Evolutionary conservation across 306 rosid genomes (phyloP), one percentile per base, ranked within the genome.

Genomic region (Prinsepia uniflora): DNA sequence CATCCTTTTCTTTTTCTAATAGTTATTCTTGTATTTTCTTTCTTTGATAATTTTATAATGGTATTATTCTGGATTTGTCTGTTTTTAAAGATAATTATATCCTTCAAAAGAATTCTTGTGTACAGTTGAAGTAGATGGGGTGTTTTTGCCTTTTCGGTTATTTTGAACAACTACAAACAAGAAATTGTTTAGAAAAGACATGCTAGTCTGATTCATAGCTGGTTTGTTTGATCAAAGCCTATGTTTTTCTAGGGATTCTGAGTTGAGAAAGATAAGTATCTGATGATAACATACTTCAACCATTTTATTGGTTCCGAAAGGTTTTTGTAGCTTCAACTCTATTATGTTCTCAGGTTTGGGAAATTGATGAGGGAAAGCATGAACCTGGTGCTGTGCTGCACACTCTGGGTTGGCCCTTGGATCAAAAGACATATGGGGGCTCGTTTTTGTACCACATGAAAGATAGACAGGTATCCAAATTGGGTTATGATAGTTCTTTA

Each of bases 371-470:
- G 79, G 76, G 60, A 70, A 93, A 87, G 53, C 98, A 93, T 75
- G 78, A 86, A 62, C 97, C 96, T 52, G 98, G 98, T 55, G 76
- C 86, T 34, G 94, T 93, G 81, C 73, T 93, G 75, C 98, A 93
- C 82, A 93, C 97, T 12, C 62, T 93, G 75, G 98, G 98, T 68
- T 93, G 97, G 97, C 98, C 98, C 61, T 72, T 93, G 81, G 90
- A 93, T 83, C 86, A 57, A 76, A 90, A 88, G 78, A 90, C 98
- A 59, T 93, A 93, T 36, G 98, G 98, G 40, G 98, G 98, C 72
- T 93, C 98, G 59, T 93, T 93, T 87, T 74, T 93, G 67, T 93
- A 93, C 80, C 98, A 93, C 90, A 91, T 93, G 96, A 84, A 87
- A 48, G 90, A 93, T 78, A 87, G 86, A 61, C 97, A 84, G 83